Base-by-base conservation (phyloP, 192 early-diverging fungal genomes). In the Backusella westeae region DNA sequence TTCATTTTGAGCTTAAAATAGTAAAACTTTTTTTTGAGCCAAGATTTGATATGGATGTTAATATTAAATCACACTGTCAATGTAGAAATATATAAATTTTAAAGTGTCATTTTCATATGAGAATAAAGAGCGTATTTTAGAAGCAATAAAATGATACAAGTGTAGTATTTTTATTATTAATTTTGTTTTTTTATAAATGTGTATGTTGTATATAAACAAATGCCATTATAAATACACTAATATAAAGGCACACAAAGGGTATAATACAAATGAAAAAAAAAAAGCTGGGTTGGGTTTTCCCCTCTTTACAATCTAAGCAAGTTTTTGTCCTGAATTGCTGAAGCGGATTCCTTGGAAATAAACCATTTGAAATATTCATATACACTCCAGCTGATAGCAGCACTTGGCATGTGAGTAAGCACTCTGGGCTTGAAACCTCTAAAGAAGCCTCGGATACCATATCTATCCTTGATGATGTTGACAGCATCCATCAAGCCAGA, bases 301-400 rank as follows among this genome's bases (percentile, higher is more conserved):
- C 32, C 5, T 67, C 14, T 34, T 67, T 68, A 68, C 15, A 68
- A 35, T 35, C 67, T 36, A 36, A 68, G 29, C 34, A 68, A 68
- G 19, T 68, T 68, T 36, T 68, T 68, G 39, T 71, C 70, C 29
- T 71, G 36, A 49, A 71, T 71, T 4, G 44, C 39, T 23, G 70
- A 15, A 19, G n/a, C 5, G 12, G n/a, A 46, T 29, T 71, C 23
- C 15, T 71, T 71, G 14, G 23, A 46, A n/a, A 71, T 71, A 34
- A 71, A 71, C 92, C 90, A 94, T 77, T 94, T 94, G 68, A 93
- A 92, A 71, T 93, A 94, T 81, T 94, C 93, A 82, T 94, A 94
- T 1, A 95, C 94, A 59, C 92, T 94, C 97, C 97, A 99, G 78
- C 93, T 93, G 67, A 99, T 94, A 29, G 97, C 96, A 0, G 96